Evolutionary conservation across 2,329 filamentous ascomycete genomes (phyloP).

Genomic region (Corinectria fuckeliana): DNA sequence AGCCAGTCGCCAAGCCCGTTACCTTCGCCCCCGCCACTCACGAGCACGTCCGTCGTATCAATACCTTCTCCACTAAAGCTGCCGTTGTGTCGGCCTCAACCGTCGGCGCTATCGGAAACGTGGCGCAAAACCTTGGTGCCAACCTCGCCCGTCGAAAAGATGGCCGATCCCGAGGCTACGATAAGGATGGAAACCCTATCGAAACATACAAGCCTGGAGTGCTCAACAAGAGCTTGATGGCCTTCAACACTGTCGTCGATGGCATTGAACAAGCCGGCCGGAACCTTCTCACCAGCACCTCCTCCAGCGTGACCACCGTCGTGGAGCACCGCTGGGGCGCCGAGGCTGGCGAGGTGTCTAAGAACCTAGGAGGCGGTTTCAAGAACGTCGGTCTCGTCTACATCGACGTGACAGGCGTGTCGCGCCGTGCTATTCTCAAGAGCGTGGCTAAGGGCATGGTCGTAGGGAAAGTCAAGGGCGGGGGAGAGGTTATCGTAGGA

Average conservation of each 20-base stretch:
- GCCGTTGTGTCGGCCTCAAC: constrained; percentile 85
- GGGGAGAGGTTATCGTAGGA: constrained; percentile 76
- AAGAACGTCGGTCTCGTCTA: constrained; percentile 98
- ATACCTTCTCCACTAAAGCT: constrained; percentile 81
- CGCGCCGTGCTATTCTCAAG: constrained; percentile 87
- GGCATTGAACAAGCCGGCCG: constrained; percentile 89
- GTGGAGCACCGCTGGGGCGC: constrained; percentile 88
- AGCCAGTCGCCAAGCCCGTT: constrained; percentile 79
- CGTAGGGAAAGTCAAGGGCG: constrained; percentile 77
- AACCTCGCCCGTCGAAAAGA: constrained; percentile 63
- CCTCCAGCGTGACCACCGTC: constrained; percentile 81
- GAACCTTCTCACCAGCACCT: constrained; percentile 75
- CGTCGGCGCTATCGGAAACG: constrained; percentile 79
- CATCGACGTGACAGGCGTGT: constrained; percentile 94
- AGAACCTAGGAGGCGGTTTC: constrained; percentile 80
- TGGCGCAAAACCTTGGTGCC: constrained; percentile 91
- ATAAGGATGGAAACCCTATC: constrained; percentile 71
- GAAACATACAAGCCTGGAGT: constrained; percentile 84
- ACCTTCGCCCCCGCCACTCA: constrained; percentile 89
- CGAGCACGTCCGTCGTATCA: constrained; percentile 84
- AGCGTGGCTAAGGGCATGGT: constrained; percentile 97
- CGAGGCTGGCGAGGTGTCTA: constrained; percentile 82
- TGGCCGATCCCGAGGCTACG: constrained; percentile 64
- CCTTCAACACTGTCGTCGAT: constrained; percentile 92
- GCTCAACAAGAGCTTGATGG: constrained; percentile 95